phyloP scores from a whole-genome alignment of 495 filamentous ascomycete genomes.

The Cladorrhinum samala region DNA sequence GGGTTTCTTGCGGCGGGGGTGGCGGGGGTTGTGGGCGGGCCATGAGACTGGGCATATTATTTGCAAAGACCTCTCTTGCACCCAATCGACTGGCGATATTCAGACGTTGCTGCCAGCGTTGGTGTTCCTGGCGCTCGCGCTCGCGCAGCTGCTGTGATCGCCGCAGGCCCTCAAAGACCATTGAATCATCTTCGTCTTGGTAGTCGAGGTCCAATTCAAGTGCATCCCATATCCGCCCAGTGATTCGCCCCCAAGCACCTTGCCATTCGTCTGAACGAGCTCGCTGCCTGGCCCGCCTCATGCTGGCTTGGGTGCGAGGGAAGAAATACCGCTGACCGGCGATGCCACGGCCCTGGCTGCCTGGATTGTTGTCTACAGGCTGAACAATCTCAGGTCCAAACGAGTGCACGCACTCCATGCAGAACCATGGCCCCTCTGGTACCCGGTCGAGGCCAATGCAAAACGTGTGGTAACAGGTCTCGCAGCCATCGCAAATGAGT shows the following conservation, averaged over 20 bases:
- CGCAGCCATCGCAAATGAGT: conserved; percentile 82
- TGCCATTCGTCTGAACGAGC: conserved; percentile 48
- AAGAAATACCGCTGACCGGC: conserved; percentile 25
- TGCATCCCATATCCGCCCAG: conserved; percentile 43
- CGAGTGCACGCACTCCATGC: conserved; percentile 59
- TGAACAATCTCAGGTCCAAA: conserved; percentile 41
- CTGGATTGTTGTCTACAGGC: neutral
- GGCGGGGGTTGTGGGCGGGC: conserved; percentile 23
- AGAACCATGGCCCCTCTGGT: conserved; percentile 77
- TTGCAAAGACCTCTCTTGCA: conserved; percentile 59
- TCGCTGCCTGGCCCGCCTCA: conserved; percentile 41
- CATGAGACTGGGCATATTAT: conserved; percentile 41
- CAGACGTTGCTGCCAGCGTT: conserved; percentile 71
- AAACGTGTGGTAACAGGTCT: conserved; percentile 75
- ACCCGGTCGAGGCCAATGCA: conserved; percentile 75
- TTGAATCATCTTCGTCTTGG: conserved; percentile 65
- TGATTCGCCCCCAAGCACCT: conserved; percentile 49
- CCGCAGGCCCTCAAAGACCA: conserved; percentile 38
- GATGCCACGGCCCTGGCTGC: neutral
- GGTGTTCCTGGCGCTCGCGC: conserved; percentile 59
- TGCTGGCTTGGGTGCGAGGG: conserved; percentile 45
- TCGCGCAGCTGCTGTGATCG: conserved; percentile 54
- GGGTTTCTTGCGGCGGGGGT: conserved; percentile 56
- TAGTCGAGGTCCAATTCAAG: conserved; percentile 82
- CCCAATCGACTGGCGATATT: conserved; percentile 73